phyloP scores from a whole-genome alignment of 1,284 basidiomycete species.

The Malassezia brasiliensis region DNA sequence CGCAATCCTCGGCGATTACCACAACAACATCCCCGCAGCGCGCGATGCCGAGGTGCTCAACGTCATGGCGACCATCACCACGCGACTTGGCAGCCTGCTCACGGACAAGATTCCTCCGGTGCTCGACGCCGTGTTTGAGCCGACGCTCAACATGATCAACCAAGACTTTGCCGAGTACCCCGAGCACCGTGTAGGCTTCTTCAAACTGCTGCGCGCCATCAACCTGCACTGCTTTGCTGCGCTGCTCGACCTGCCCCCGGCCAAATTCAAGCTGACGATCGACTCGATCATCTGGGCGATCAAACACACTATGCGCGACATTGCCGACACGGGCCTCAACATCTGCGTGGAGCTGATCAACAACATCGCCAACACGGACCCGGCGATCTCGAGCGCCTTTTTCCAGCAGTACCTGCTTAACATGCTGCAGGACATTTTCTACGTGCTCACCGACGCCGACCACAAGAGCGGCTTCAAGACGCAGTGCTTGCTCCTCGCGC shows the following conservation, averaged over 20 bases:
- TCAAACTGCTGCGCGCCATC: slow-evolving; percentile 86
- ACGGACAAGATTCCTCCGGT: slow-evolving; percentile 93
- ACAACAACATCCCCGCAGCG: slow-evolving; percentile 81
- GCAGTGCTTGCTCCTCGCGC: slow-evolving; percentile 56
- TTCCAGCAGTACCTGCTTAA: slow-evolving; percentile 87
- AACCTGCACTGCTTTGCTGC: slow-evolving; percentile 93
- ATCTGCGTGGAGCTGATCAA: slow-evolving; percentile 91
- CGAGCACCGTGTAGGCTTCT: slow-evolving; percentile 95
- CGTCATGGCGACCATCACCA: slow-evolving; percentile 92
- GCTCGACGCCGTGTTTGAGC: slow-evolving; percentile 93
- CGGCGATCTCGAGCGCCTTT: slow-evolving; percentile 67
- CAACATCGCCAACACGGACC: slow-evolving; percentile 79
- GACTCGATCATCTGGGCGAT: slow-evolving; percentile 99
- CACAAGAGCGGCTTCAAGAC: slow-evolving; percentile 71
- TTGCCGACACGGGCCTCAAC: slow-evolving; percentile 72
- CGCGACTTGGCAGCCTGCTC: slow-evolving; percentile 51
- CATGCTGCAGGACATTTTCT: slow-evolving; percentile 92
- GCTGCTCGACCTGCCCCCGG: slow-evolving; percentile 76
- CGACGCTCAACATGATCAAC: slow-evolving; percentile 97
- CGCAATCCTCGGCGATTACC: slow-evolving; percentile 93
- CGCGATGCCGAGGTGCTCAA: slow-evolving; percentile 95
- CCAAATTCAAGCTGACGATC: slow-evolving; percentile 94
- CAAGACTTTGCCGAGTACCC: slow-evolving; percentile 96
- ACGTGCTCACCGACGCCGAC: slow-evolving; percentile 91
- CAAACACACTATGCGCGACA: slow-evolving; percentile 99